Conservation (phyloP, 1,284 basidiomycete species). For the Pascua guehoae region DNA sequence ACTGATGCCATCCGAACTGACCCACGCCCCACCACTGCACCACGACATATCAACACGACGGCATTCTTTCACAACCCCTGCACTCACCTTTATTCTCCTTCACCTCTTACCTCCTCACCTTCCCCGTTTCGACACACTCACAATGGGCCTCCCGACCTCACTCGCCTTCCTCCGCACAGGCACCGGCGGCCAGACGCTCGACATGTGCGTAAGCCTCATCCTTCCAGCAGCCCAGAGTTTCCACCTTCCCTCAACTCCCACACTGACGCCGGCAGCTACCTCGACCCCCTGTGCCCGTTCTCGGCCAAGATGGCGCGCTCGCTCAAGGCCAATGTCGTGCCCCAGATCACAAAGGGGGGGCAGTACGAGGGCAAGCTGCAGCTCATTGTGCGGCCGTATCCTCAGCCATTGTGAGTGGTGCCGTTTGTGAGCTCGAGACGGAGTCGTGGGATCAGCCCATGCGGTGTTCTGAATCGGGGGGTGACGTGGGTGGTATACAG, state of each 20-base stretch:
- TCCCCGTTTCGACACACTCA: not conserved
- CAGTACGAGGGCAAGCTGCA: slow-evolving; percentile 74
- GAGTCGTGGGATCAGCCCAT: no score
- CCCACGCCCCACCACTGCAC: no score
- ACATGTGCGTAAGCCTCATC: slow-evolving; percentile 54
- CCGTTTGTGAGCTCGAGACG: no score
- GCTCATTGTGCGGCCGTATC: slow-evolving; percentile 72
- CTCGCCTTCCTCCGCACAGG: slow-evolving; percentile 73
- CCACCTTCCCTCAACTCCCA: not conserved
- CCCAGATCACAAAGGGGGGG: slow-evolving; percentile 55
- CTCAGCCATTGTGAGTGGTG: slow-evolving; percentile 57
- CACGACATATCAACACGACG: no score
- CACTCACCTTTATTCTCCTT: no score
- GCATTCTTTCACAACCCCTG: no score
- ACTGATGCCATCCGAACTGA: no score
- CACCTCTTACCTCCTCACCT: not conserved
- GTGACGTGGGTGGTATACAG: no score
- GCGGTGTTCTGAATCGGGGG: no score
- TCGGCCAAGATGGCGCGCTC: slow-evolving; percentile 49
- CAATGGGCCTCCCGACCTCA: slow-evolving; percentile 78
- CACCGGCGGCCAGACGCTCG: slow-evolving; percentile 69
- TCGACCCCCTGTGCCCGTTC: slow-evolving; percentile 83
- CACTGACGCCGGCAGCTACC: slow-evolving; percentile 33
- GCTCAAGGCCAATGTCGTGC: slow-evolving; percentile 45
- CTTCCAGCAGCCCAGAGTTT: not conserved